phyloP scores from a whole-genome alignment of 192 early-diverging fungal species.

The Rhizophagus sp. region DNA sequence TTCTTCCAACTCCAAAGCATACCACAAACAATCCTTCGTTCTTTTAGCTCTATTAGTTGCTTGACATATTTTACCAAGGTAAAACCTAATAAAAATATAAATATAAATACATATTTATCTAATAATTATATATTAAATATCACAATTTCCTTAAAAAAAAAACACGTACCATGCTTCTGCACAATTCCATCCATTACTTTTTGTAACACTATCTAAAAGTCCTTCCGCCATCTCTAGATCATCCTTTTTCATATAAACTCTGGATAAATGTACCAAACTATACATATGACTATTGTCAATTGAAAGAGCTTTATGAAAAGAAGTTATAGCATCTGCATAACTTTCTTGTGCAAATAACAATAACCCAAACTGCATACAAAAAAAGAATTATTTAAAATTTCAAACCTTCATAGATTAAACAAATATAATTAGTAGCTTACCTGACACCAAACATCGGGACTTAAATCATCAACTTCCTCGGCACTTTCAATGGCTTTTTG shows the following conservation, averaged over 20 bases:
- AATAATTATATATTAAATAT: background rate
- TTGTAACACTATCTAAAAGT: constrained; percentile 49
- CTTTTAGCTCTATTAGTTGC: constrained; percentile 40
- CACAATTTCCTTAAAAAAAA: background rate
- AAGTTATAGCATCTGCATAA: constrained; percentile 42
- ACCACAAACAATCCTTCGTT: constrained; percentile 61
- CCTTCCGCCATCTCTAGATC: constrained; percentile 55
- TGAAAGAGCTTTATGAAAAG: constrained; percentile 52
- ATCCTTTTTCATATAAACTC: constrained; percentile 45
- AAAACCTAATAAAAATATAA: constrained; percentile 38
- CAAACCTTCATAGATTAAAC: background rate
- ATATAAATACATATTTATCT: background rate
- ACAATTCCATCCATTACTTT: constrained; percentile 58
- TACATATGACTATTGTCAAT: constrained; percentile 45
- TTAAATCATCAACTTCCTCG: constrained; percentile 47
- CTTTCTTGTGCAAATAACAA: constrained; percentile 41
- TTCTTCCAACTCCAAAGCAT: constrained; percentile 57
- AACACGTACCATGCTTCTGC: constrained; percentile 60
- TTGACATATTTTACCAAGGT: constrained; percentile 51
- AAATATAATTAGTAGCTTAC: constrained; percentile 15
- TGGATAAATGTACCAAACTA: constrained; percentile 47
- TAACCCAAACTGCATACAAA: constrained; percentile 38
- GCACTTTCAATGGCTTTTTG: constrained; percentile 58
- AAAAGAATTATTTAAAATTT: background rate
- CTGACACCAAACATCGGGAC: constrained; percentile 59